Evolutionary conservation across 768 basidiomycete species (phyloP), one percentile per base, ranked within the genome.

Genomic region (Leccinellum rugosiceps): DNA sequence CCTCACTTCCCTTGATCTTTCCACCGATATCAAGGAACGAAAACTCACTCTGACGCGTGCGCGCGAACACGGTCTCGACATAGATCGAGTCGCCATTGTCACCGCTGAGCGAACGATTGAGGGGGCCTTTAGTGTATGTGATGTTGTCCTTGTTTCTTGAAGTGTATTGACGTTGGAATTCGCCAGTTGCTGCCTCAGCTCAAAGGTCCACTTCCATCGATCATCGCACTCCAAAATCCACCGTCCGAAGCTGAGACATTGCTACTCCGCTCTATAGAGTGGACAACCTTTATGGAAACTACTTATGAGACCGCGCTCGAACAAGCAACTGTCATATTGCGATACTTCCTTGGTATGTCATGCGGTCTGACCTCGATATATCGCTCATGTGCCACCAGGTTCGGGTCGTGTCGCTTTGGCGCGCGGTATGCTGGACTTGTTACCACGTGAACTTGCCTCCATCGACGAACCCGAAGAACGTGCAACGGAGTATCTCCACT

Each of bases 221-320:
- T 86, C n/a, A 80, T 84, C 48, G 74, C 77, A 2, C 63, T 82
- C 43, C 87, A 86, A 60, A 76, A 78, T 10, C 77, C 80, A 1
- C 78, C 87, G 0, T 81, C 78, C 1, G 83, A 85, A 15, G 71
- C 73, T 0, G 89, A 93, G 66, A 66, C 74, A 59, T 69, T 90
- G 49, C 77, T 98, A 8, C 78, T 96, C 30, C 84, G 94, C 19
- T 90, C 92, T 0, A 87, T 98, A 50, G 95, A 98, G 66, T 99
- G 96, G 96, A 90, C 95, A 52, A 88, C 84, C 0, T 90, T 90
- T 68, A 77, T 80, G 62, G 82, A 84, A 31, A 74, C 80, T 6
- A 98, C 95, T 1, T 85, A 87, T 60, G 75, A 78, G 11, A 86
- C 86, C 6, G 95, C 94, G 0, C 75, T 98, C 9, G 84, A 90